Evolutionary conservation across 768 basidiomycete species (phyloP).

Genomic region (Artomyces pyxidatus): DNA sequence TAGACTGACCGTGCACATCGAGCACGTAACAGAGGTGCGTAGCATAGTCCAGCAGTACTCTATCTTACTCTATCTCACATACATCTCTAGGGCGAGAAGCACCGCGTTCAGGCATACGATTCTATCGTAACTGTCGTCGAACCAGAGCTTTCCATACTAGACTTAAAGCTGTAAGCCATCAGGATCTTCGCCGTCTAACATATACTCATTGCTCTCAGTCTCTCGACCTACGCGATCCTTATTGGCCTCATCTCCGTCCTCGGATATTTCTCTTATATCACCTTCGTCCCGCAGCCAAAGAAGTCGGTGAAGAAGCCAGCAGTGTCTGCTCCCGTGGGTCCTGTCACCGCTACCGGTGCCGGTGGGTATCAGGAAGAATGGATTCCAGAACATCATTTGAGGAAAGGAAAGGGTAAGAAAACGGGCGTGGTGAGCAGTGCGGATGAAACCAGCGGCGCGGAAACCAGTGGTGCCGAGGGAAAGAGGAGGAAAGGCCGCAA

Average conservation of each 20-base stretch:
- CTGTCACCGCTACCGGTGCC: constrained; percentile 56
- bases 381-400: constrained; percentile 87
- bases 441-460: constrained; percentile 52
- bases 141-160: constrained; percentile 68
- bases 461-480: constrained; percentile 54
- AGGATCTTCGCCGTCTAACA: constrained; percentile 1
- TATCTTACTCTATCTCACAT: not conserved
- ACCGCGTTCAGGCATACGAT: constrained; percentile 65
- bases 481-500: constrained; percentile 42
- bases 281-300: constrained; percentile 59
- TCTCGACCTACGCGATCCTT: constrained; percentile 68
- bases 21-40: constrained; percentile 57
- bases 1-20: constrained; percentile 69
- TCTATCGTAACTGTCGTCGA: constrained; percentile 74
- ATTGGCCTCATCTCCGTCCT: constrained; percentile 52
- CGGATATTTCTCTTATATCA: constrained; percentile 55
- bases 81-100: constrained; percentile 39
- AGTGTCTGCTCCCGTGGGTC: constrained; percentile 37
- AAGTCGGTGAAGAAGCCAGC: constrained; percentile 41
- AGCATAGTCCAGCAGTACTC: constrained; percentile 10
- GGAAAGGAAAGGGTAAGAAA: constrained; percentile 50
- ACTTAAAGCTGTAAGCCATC: constrained; percentile 64
- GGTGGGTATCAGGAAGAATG: constrained; percentile 81
- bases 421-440: constrained; percentile 43
- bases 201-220: constrained; percentile 21